These are phyloP conservation scores for Eucalyptus viminalis DNA, from an alignment of 345 rosid species.

Conservation along the genomic window DNA sequence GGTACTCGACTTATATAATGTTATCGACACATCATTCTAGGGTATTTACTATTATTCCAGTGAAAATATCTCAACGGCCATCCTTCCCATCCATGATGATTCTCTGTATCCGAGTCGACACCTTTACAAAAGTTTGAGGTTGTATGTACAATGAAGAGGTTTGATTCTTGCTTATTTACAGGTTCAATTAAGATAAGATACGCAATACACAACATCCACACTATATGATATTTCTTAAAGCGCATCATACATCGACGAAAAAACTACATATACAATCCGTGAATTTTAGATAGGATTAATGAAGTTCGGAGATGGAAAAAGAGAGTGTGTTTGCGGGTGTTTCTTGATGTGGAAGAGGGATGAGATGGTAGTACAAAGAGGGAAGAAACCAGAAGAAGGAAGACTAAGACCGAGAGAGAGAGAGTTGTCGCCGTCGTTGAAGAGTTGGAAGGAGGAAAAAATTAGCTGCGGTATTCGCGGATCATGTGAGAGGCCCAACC, in stretches of 20 bases:
- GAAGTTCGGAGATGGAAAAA: background rate
- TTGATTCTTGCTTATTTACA: background rate
- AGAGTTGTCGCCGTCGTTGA: slow-evolving; percentile 5
- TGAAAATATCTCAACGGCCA: background rate
- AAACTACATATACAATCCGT: background rate
- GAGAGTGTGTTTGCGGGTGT: background rate
- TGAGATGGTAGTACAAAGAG: background rate
- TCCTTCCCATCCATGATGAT: background rate
- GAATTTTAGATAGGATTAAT: background rate
- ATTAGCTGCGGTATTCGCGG: slow-evolving; percentile 1
- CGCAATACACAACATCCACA: background rate
- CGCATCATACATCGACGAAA: accelerated
- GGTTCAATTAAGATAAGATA: background rate
- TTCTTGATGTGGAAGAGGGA: background rate
- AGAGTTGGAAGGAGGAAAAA: slow-evolving; percentile 1
- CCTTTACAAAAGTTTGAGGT: background rate
- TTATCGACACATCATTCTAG: background rate
- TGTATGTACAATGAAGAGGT: background rate
- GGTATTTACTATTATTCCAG: background rate
- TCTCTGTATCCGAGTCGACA: accelerated
- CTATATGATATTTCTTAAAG: background rate
- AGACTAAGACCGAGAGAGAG: background rate
- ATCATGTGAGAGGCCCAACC: slow-evolving; percentile 23
- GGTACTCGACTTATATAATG: background rate
- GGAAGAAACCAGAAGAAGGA: background rate